Conservation (phyloP, 768 basidiomycete genomes). For the Galerina marginata region DNA sequence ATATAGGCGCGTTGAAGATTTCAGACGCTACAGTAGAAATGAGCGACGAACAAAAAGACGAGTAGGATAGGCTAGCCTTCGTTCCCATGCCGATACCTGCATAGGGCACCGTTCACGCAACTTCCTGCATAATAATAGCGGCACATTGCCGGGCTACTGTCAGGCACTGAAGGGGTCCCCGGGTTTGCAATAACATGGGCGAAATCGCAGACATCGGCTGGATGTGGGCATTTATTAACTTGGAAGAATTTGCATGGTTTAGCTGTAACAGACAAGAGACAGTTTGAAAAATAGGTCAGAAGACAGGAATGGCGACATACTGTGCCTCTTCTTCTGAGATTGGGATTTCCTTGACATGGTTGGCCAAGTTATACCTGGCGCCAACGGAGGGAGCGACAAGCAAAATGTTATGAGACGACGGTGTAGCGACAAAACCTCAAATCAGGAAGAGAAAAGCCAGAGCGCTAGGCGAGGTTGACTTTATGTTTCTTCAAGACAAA, state of each 20-base stretch:
- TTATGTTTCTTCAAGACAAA: constrained; percentile 35
- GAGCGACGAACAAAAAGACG: background rate
- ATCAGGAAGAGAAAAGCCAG: constrained; percentile 13
- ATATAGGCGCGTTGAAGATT: background rate
- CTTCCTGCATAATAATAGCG: constrained; percentile 41
- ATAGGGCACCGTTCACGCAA: constrained; percentile 42
- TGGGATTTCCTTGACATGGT: constrained; percentile 35
- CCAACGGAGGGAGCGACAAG: background rate
- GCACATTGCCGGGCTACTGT: constrained; percentile 26
- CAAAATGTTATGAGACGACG: background rate
- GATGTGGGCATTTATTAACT: constrained; percentile 43
- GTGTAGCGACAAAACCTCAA: constrained; percentile 9
- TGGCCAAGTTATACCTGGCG: constrained; percentile 2
- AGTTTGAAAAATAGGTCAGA: background rate
- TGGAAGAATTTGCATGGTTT: constrained; percentile 59
- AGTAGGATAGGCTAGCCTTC: constrained; percentile 21
- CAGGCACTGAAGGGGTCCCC: constrained; percentile 19
- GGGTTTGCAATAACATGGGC: constrained; percentile 43
- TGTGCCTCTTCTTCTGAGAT: constrained; percentile 46
- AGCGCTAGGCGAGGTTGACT: constrained; percentile 18
- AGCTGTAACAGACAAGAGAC: constrained; percentile 33
- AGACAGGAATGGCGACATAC: constrained; percentile 26
- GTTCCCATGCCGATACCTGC: constrained; percentile 41
- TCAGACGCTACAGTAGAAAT: background rate
- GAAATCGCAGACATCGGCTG: constrained; percentile 54